These are phyloP conservation scores for Pinus taeda DNA, from an alignment of 75 land plant species.

Conservation along the genomic window DNA sequence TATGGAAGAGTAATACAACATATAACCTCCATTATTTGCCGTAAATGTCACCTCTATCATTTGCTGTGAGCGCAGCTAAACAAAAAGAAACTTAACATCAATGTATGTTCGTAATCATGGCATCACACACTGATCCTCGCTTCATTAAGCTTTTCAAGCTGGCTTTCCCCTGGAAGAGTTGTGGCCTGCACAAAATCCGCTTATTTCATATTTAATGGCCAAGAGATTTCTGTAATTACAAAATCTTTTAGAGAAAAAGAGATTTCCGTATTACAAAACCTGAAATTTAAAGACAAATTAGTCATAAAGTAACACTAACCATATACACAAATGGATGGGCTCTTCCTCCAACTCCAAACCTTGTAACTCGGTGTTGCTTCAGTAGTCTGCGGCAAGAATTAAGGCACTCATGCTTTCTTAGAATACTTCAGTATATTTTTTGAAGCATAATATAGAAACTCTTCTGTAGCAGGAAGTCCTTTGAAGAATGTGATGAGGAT, in stretches of 20 bases:
- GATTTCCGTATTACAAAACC: too few species aligned
- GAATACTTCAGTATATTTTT: neutral
- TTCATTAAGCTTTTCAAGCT: neutral
- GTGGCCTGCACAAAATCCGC: neutral
- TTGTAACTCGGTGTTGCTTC: constrained; percentile 25
- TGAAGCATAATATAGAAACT: neutral
- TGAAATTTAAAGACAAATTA: too few species aligned
- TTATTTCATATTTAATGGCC: too few species aligned
- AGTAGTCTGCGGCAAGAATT: constrained; percentile 32
- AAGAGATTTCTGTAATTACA: too few species aligned
- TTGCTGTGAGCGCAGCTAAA: too few species aligned
- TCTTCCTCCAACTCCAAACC: constrained; percentile 54
- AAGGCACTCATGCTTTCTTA: neutral
- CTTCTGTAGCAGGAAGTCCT: neutral
- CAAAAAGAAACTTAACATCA: too few species aligned
- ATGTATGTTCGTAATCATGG: too few species aligned
- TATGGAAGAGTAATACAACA: too few species aligned
- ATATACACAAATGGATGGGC: constrained; percentile 40
- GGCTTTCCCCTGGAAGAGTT: neutral
- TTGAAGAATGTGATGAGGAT: neutral
- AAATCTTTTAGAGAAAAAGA: too few species aligned
- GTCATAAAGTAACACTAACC: constrained; percentile 15
- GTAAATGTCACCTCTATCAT: too few species aligned
- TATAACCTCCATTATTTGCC: too few species aligned
- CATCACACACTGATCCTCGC: neutral